phyloP scores from a whole-genome alignment of 1,284 basidiomycete genomes.

The Sporisorium iseilematis-ciliati region DNA sequence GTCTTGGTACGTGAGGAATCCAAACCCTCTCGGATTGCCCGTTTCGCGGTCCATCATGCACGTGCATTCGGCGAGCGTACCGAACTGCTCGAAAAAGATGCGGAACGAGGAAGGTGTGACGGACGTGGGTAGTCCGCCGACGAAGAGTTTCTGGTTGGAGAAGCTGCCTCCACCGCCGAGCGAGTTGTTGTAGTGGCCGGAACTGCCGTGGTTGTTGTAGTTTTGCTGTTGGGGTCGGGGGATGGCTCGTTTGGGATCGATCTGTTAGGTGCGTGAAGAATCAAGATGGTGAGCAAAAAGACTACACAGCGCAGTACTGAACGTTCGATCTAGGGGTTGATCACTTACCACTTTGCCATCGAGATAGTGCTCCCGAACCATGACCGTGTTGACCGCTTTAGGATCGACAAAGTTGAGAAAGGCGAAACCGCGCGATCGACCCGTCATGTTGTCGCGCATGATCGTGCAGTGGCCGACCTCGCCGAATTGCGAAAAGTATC shows the following conservation, averaged over 20 bases:
- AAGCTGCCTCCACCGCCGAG: conserved; percentile 9
- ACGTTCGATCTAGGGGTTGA: too few relatives aligned
- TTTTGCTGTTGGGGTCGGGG: conserved; percentile 75
- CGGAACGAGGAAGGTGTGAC: conserved; percentile 95
- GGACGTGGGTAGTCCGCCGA: conserved; percentile 89
- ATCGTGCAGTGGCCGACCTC: conserved; percentile 91
- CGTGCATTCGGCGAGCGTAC: conserved; percentile 93
- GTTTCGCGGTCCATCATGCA: conserved; percentile 99
- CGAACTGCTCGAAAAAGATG: conserved; percentile 87
- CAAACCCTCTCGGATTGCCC: conserved; percentile 94
- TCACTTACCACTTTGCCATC: conserved; percentile 89
- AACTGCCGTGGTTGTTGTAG: background rate
- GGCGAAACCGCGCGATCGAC: conserved; percentile 90
- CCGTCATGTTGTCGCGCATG: conserved; percentile 88
- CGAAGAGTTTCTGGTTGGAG: conserved; percentile 77
- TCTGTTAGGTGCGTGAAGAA: conserved; percentile 74
- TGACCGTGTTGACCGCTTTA: conserved; percentile 87
- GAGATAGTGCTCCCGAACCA: conserved; percentile 85
- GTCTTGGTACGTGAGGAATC: conserved; percentile 92
- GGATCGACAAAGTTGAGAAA: conserved; percentile 91
- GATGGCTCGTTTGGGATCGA: conserved; percentile 98
- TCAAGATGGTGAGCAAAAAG: too few relatives aligned
- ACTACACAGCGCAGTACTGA: too few relatives aligned
- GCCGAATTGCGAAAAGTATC: conserved; percentile 90
- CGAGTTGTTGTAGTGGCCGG: too few relatives aligned